Conservation (phyloP, 2,329 filamentous ascomycete species). For the Pyrenochaeta sp. region DNA sequence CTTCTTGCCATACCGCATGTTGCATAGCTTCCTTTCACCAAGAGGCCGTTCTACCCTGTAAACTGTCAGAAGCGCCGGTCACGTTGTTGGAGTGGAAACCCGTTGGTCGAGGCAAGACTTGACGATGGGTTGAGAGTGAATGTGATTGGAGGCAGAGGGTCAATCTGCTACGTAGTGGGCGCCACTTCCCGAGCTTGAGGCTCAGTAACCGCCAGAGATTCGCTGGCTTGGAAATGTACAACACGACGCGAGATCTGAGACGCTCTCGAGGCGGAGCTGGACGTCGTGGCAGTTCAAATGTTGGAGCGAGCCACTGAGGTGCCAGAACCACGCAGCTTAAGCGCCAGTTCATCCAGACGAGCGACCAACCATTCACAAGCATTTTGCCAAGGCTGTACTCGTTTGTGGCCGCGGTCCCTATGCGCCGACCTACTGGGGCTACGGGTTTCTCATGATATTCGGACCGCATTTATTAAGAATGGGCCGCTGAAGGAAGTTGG, state of each 20-base stretch:
- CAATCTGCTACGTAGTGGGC: constrained; percentile 41
- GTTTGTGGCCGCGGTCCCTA: constrained; percentile 11
- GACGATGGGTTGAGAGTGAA: constrained; percentile 24
- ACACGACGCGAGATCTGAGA: constrained; percentile 47
- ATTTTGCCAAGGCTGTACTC: constrained; percentile 16
- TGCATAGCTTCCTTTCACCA: constrained; percentile 34
- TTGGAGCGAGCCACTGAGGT: constrained; percentile 39
- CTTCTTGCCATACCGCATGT: constrained; percentile 37
- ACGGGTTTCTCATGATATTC: background rate
- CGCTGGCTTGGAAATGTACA: constrained; percentile 45
- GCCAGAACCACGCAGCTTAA: constrained; percentile 25
- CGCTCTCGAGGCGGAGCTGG: constrained; percentile 42
- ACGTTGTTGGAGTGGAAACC: constrained; percentile 35
- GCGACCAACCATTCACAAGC: constrained; percentile 32
- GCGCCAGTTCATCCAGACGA: constrained; percentile 30
- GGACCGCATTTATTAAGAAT: background rate
- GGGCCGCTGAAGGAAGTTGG: background rate
- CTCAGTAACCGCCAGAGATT: constrained; percentile 50
- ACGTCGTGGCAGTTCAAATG: constrained; percentile 39
- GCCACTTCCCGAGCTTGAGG: constrained; percentile 42
- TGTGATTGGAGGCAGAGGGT: constrained; percentile 45
- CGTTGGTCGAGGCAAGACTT: constrained; percentile 35
- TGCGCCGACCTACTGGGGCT: constrained; percentile 12
- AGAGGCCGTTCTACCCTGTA: constrained; percentile 21
- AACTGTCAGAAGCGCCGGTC: constrained; percentile 38